Conservation (phyloP, 2,329 filamentous ascomycete species). For the Dactylellina parvicollis region DNA sequence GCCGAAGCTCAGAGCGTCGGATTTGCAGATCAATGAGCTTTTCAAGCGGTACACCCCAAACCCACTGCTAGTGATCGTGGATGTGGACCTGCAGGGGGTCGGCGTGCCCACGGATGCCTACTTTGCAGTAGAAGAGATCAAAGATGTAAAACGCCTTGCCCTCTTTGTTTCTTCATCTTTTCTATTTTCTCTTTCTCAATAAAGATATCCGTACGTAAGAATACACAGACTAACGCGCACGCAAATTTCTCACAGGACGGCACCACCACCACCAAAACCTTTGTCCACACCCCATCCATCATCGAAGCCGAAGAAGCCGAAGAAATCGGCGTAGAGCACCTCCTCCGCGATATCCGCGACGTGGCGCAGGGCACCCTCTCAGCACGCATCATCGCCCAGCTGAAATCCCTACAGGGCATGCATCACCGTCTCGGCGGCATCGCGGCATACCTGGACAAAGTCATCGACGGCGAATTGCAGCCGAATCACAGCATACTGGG, state of each 20-base stretch:
- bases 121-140: slow-evolving; percentile 99
- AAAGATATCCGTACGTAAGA: slow-evolving; percentile 6
- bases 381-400: slow-evolving; percentile 94
- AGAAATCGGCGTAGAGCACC: slow-evolving; percentile 97
- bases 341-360: slow-evolving; percentile 96
- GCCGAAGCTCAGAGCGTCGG: slow-evolving; percentile 93
- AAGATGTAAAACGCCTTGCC: slow-evolving; percentile 75
- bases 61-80: slow-evolving; percentile 94
- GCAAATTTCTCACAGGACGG: slow-evolving; percentile 74
- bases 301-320: slow-evolving; percentile 99
- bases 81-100: slow-evolving; percentile 97
- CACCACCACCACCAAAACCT: slow-evolving; percentile 94
- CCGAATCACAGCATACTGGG: slow-evolving; percentile 97
- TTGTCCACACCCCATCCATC: slow-evolving; percentile 96
- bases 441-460: slow-evolving; percentile 92
- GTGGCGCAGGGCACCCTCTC: slow-evolving; percentile 96
- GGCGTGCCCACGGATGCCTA: slow-evolving; percentile 98
- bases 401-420: slow-evolving; percentile 95
- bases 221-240: too few relatives aligned
- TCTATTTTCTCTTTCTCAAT: slow-evolving; percentile 21
- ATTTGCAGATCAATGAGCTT: slow-evolving; percentile 98
- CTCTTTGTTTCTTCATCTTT: background rate
- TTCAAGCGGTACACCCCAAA: slow-evolving; percentile 99
- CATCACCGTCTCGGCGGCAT: slow-evolving; percentile 96
- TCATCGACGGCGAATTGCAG: slow-evolving; percentile 88